Conservation (phyloP, 202 grass and related monocot genomes). For the Schoenoplectus triqueter region DNA sequence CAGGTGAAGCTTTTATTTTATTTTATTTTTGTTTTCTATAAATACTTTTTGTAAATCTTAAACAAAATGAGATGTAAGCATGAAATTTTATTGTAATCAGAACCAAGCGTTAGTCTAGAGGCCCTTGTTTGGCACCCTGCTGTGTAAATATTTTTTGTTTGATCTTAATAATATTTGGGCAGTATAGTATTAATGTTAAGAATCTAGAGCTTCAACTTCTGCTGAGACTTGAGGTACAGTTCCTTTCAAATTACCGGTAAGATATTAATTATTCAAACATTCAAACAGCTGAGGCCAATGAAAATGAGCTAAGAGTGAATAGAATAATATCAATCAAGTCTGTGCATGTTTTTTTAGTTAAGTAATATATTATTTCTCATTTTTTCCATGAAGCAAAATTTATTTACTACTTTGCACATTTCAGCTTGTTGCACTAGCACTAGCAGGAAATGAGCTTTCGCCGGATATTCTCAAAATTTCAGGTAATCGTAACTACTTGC, state of each 20-base stretch:
- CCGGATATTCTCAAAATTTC: conserved; percentile 58
- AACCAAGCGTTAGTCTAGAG: neutral
- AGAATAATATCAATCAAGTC: neutral
- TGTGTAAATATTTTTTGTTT: neutral
- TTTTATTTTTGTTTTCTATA: neutral
- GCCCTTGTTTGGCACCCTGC: neutral
- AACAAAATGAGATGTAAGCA: neutral
- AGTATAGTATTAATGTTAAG: no score
- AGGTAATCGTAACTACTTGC: conserved; percentile 51
- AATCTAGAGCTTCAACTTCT: neutral
- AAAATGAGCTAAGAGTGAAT: neutral
- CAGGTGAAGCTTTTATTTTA: conserved; percentile 49
- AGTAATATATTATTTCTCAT: conserved; percentile 14
- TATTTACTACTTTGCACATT: conserved; percentile 35
- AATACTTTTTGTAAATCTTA: neutral
- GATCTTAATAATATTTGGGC: no score
- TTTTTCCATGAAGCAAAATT: conserved; percentile 2
- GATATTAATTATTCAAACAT: conserved; percentile 7
- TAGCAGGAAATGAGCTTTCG: conserved; percentile 74
- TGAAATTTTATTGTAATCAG: no score
- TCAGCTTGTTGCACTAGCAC: conserved; percentile 90
- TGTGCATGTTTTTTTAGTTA: neutral
- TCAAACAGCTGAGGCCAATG: neutral
- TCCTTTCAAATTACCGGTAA: neutral
- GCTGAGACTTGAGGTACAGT: neutral